A percentile compares a stretch with the other conserved stretches of the same genome.
Evolutionary conservation across 805 yeast species (phyloP).

Genomic region (Wickerhamiella parazyma): DNA sequence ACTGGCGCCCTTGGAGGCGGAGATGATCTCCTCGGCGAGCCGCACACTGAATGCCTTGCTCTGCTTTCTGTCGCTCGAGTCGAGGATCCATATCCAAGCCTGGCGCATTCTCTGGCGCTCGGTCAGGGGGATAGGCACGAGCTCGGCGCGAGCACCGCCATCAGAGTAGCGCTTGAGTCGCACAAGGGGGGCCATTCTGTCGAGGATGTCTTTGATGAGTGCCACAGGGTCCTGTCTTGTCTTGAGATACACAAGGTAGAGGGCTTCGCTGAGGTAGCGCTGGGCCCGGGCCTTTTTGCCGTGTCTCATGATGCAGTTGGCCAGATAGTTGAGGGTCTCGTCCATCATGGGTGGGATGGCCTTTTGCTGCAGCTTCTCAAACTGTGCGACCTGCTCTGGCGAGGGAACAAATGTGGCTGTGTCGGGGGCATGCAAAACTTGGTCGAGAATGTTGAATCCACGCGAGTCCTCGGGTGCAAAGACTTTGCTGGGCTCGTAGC

Average conservation of each 20-base stretch:
- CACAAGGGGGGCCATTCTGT: constrained; percentile 73
- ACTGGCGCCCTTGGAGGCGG: constrained; percentile 65
- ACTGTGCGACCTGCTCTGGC: constrained; percentile 48
- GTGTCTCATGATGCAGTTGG: constrained; percentile 80
- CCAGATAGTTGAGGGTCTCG: constrained; percentile 61
- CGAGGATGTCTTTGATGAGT: constrained; percentile 59
- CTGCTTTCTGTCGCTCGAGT: constrained; percentile 65
- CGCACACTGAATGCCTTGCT: constrained; percentile 76
- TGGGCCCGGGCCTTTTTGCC: constrained; percentile 79
- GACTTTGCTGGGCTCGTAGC: constrained; percentile 29
- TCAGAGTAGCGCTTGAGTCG: constrained; percentile 63
- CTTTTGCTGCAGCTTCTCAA: constrained; percentile 34
- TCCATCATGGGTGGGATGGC: constrained; percentile 52
- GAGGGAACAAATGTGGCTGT: constrained; percentile 32
- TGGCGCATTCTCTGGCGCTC: constrained; percentile 71
- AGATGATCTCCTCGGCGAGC: constrained; percentile 74
- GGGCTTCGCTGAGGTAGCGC: constrained; percentile 56
- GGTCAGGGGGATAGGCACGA: constrained; percentile 71
- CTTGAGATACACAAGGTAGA: constrained; percentile 63
- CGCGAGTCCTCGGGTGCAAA: constrained; percentile 30
- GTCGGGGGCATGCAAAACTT: constrained; percentile 10
- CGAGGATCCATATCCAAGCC: constrained; percentile 85
- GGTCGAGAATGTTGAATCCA: constrained; percentile 23
- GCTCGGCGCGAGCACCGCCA: constrained; percentile 70
- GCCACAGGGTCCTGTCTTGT: constrained; percentile 69